Conservation (phyloP, 2,329 filamentous ascomycete species). For the Pseudonectria foliicola region DNA sequence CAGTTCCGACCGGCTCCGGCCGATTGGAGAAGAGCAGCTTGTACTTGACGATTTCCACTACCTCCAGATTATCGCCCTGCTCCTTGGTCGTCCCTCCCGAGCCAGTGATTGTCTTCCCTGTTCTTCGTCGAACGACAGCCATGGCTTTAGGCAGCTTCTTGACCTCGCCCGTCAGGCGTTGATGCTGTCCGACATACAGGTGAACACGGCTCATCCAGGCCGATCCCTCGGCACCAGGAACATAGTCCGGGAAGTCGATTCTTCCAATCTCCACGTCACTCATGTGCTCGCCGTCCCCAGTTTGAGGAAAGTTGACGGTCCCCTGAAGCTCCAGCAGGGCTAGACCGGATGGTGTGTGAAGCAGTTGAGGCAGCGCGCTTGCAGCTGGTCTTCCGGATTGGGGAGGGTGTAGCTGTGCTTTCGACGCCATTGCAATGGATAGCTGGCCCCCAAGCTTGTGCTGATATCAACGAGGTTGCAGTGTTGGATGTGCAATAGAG, state of each 20-base stretch:
- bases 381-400: slow-evolving; percentile 17
- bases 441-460: no score
- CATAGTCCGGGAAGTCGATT: slow-evolving; percentile 72
- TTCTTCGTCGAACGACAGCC: slow-evolving; percentile 63
- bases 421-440: slow-evolving; percentile 23
- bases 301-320: slow-evolving; percentile 66
- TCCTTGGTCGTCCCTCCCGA: slow-evolving; percentile 32
- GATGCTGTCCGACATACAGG: slow-evolving; percentile 81
- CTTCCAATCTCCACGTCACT: slow-evolving; percentile 50
- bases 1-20: slow-evolving; percentile 72
- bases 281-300: slow-evolving; percentile 24
- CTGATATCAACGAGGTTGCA: not conserved
- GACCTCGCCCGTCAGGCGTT: slow-evolving; percentile 81
- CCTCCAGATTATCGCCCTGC: slow-evolving; percentile 55
- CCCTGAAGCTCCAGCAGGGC: slow-evolving; percentile 91
- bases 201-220: slow-evolving; percentile 89
- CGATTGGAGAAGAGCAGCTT: slow-evolving; percentile 79
- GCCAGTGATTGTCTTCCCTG: slow-evolving; percentile 35
- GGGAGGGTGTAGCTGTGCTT: slow-evolving; percentile 35
- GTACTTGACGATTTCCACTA: slow-evolving; percentile 80
- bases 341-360: slow-evolving; percentile 83
- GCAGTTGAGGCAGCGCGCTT: slow-evolving; percentile 66
- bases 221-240: slow-evolving; percentile 38
- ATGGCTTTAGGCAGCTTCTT: slow-evolving; percentile 76
- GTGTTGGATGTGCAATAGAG: no score